Evolutionary conservation across 805 yeast species (phyloP), one percentile per base, ranked within the genome.

Genomic region (Kodamaea kaohsiungensis): DNA sequence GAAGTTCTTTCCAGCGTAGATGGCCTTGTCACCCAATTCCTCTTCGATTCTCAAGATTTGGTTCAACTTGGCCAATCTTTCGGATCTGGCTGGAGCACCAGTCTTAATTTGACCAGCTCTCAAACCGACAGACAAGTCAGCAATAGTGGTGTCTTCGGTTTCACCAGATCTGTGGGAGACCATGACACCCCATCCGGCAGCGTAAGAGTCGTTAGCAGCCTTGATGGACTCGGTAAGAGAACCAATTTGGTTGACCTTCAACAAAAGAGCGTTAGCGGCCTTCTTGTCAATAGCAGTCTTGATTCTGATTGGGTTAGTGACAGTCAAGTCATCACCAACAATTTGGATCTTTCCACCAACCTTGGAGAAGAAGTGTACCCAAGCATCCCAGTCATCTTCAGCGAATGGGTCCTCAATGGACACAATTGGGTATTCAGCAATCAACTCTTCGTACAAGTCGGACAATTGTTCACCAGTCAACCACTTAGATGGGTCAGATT

Each of bases 121-220:
- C 78, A 93, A 85, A 84, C 98, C 98, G 69, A 95, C 99, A 70
- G 91, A 83, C 75, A 93, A 85, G 80, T 93, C 98, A 72, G 99
- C 98, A 78, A 93, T 93, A 83, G 90, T 87, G 71, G 96, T 88
- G 81, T 95, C 99, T 84, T 95, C 99, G 65, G 98, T 92, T 86
- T 93, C 99, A 83, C 99, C 99, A 68, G 98, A 92, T 87, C 99
- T 91, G 91, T 93, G 99, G 71, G 98, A 92, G 70, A 95, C 98
- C 98, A 93, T 92, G 74, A 92, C 97, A 85, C 98, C 98, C 99
- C 99, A 93, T 73, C 91, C 91, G 62, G 97, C 98, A 63, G 85
- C 87, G 81, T 85, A 92, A 56, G 98, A 89, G 79, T 89, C 95
- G 77, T 89, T 80, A 71, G 98, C 98, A 71, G 98, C 98, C 78